Conservation (phyloP, 1,139 yeast species). For the Nadsonia starkeyi-henricii region DNA sequence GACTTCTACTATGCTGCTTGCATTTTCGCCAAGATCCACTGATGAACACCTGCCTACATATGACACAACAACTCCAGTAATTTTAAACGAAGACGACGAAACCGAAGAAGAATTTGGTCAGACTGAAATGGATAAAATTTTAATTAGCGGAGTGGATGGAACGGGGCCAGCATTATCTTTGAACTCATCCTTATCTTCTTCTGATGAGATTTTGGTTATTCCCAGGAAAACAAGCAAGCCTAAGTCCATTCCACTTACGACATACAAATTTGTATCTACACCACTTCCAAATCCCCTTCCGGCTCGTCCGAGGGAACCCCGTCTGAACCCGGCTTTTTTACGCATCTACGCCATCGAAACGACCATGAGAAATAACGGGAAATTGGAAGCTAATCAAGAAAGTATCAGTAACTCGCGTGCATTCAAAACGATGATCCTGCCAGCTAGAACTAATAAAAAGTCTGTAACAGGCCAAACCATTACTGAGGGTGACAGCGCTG, state of each 20-base stretch:
- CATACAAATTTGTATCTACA: conserved; percentile 20
- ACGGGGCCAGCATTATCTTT: background rate
- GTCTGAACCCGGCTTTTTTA: conserved; percentile 25
- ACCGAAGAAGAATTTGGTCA: too few relatives aligned
- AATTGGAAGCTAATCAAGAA: conserved; percentile 16
- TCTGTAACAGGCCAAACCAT: background rate
- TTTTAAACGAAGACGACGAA: background rate
- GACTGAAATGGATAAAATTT: background rate
- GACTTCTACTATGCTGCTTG: conserved; percentile 14
- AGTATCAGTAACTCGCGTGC: conserved; percentile 5
- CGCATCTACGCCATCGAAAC: conserved; percentile 25
- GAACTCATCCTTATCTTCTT: conserved; percentile 1
- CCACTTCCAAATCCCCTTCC: conserved; percentile 14
- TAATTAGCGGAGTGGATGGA: too few relatives aligned
- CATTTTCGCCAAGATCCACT: conserved; percentile 19
- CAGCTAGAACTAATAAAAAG: conserved; percentile 19
- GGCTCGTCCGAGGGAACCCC: conserved; percentile 21
- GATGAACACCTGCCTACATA: conserved; percentile 18
- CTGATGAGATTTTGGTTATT: background rate
- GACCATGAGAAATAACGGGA: conserved; percentile 23
- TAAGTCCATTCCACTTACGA: conserved; percentile 17
- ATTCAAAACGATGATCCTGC: conserved; percentile 22
- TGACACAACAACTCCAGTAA: conserved; percentile 3
- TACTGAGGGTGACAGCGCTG: background rate
- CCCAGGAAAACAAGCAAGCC: background rate